A percentile compares a stretch with the other conserved stretches of the same genome.
phyloP scores from a whole-genome alignment of 345 rosid genomes.

The Sisymbrium altissimum region DNA sequence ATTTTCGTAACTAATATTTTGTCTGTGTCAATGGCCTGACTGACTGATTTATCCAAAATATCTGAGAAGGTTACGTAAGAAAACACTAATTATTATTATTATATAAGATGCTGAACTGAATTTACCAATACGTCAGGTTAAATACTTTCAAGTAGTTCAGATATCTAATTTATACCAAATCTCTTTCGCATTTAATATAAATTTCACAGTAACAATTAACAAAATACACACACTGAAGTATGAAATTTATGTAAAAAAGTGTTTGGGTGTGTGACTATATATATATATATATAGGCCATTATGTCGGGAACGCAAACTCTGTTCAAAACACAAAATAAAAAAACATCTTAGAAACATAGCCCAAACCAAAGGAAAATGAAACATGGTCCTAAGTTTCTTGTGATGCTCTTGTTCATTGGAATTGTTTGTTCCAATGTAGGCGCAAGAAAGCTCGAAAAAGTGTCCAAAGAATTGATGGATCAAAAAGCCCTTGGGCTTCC shows the following conservation, averaged over 20 bases:
- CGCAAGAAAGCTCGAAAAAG: background rate
- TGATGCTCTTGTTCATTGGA: background rate
- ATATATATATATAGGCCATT: background rate
- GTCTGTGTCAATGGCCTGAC: background rate
- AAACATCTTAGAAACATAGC: background rate
- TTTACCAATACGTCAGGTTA: constrained; percentile 1
- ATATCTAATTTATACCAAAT: background rate
- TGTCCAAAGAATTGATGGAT: background rate
- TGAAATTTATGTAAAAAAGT: background rate
- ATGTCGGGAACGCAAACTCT: background rate
- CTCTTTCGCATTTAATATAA: background rate
- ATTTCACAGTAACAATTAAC: background rate
- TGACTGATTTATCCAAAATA: background rate
- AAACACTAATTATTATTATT: background rate
- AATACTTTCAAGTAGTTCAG: background rate
- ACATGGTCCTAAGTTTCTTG: background rate
- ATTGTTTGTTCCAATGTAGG: background rate
- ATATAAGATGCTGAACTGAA: background rate
- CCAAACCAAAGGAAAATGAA: background rate
- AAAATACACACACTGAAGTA: background rate
- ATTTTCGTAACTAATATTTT: background rate
- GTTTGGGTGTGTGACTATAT: background rate
- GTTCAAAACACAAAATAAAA: background rate
- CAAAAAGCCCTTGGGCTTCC: background rate
- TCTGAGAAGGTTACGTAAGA: background rate